Percentiles rank a stretch among this genome's conserved stretches.
phyloP scores from a whole-genome alignment of 345 rosid genomes.

The Corymbia maculata region DNA sequence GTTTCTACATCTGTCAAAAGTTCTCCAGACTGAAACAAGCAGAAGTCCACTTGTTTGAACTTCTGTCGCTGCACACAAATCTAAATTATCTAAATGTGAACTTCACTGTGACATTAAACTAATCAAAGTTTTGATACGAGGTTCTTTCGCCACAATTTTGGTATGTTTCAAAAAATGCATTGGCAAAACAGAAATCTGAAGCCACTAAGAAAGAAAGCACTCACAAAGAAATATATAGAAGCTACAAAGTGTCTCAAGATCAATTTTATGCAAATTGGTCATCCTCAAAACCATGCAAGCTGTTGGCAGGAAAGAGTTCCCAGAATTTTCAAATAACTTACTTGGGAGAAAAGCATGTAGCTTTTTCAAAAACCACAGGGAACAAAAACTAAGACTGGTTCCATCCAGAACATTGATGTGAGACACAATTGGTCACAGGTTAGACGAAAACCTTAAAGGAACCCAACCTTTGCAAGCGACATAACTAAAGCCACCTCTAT shows the following conservation, averaged over 20 bases:
- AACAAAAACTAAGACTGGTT: not conserved
- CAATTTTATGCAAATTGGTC: not conserved
- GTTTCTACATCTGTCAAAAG: not conserved
- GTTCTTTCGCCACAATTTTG: not conserved
- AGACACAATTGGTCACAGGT: not conserved
- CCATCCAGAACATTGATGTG: not conserved
- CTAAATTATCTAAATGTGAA: not conserved
- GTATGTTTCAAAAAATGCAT: not conserved
- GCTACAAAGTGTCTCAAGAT: not conserved
- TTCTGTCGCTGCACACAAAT: not conserved
- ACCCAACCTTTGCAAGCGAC: not conserved
- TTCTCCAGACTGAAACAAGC: not conserved
- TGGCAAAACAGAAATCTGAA: not conserved
- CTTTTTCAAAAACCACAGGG: not conserved
- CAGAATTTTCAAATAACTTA: not conserved
- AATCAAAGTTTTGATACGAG: not conserved
- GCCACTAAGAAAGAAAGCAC: not conserved
- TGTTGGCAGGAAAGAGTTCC: not conserved
- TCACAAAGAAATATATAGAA: not conserved
- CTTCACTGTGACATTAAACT: not conserved
- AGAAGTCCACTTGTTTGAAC: not conserved
- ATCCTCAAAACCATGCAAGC: not conserved
- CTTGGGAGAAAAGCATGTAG: not conserved
- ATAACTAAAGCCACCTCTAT: not conserved
- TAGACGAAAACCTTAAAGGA: not conserved